These are phyloP conservation scores for Coemansia sp. DNA, from an alignment of 192 early-diverging fungal species.

Conservation along the genomic window DNA sequence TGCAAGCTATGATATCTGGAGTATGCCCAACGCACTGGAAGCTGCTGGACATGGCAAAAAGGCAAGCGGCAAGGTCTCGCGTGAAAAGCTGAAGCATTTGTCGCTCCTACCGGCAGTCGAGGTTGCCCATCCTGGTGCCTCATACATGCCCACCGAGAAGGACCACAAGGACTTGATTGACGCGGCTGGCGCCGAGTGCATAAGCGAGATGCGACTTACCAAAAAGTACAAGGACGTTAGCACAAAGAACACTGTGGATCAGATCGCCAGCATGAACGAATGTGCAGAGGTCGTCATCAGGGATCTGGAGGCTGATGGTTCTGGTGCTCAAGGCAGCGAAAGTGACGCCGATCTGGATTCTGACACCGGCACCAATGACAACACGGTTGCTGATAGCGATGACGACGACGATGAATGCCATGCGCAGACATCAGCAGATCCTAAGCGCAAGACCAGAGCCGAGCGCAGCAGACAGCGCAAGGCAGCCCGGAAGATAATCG, in stretches of 20 bases:
- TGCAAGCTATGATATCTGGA: constrained; percentile 43
- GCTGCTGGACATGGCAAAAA: not conserved
- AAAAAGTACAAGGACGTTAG: constrained; percentile 18
- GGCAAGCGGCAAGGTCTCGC: constrained; percentile 9
- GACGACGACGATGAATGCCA: constrained; percentile 10
- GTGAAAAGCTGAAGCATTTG: constrained; percentile 29
- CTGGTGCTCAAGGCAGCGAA: constrained; percentile 2
- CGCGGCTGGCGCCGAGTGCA: constrained; percentile 62
- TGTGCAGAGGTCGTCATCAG: constrained; percentile 25
- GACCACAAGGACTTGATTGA: constrained; percentile 74
- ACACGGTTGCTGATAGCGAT: constrained; percentile 10
- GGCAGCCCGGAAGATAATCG: constrained; percentile 29
- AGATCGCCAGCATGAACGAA: constrained; percentile 27
- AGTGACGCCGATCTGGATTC: constrained; percentile 14
- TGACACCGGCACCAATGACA: constrained; percentile 1
- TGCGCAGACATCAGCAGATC: constrained; percentile 23
- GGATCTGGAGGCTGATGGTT: constrained; percentile 29
- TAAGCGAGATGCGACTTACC: constrained; percentile 35
- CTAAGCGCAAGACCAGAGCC: constrained; percentile 60
- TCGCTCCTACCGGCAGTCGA: constrained; percentile 64
- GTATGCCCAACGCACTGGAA: constrained; percentile 5
- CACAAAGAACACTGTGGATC: constrained; percentile 9
- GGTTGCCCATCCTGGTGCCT: constrained; percentile 79
- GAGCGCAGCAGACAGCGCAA: constrained; percentile 60
- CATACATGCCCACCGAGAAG: constrained; percentile 83